Evolutionary conservation across 1,139 yeast genomes (phyloP).

Genomic region (Taiozyma onychis): DNA sequence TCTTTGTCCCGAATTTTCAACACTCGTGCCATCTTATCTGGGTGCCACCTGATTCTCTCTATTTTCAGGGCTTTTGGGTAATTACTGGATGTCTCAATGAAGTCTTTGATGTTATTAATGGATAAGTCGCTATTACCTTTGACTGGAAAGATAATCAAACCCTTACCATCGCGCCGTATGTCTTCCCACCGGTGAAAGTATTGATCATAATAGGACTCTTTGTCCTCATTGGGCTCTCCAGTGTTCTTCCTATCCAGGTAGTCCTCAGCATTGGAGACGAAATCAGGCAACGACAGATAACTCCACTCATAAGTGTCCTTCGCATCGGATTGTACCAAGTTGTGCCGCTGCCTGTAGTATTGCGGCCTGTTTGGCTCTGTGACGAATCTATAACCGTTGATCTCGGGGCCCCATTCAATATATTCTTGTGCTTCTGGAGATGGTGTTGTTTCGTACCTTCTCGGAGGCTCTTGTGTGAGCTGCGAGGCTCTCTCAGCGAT

Average conservation of each 20-base stretch:
- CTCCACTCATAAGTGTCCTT: conserved; percentile 14
- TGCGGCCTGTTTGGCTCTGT: background rate
- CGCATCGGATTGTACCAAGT: background rate
- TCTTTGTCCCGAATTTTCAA: conserved; percentile 4
- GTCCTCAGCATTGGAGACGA: conserved; percentile 4
- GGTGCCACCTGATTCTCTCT: conserved; percentile 66
- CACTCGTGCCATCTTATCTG: conserved; percentile 41
- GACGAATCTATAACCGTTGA: conserved; percentile 30
- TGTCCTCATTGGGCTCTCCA: background rate
- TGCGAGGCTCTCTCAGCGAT: background rate
- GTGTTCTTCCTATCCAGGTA: background rate
- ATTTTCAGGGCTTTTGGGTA: conserved; percentile 31
- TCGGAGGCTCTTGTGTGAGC: background rate
- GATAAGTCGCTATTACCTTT: conserved; percentile 6
- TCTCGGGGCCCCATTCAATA: conserved; percentile 30
- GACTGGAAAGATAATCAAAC: conserved; percentile 16
- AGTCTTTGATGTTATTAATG: conserved; percentile 18
- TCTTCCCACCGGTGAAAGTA: conserved; percentile 27
- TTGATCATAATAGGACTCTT: conserved; percentile 17
- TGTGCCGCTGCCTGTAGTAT: conserved; percentile 11
- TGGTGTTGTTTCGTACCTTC: background rate
- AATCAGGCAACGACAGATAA: conserved; percentile 13
- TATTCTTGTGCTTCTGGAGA: background rate
- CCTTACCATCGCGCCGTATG: conserved; percentile 8
- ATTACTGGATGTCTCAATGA: conserved; percentile 19